Evolutionary conservation across 208 protist species (phyloP), one percentile per base, ranked within the genome.

Genomic region (Acanthamoeba culbertsoni): DNA sequence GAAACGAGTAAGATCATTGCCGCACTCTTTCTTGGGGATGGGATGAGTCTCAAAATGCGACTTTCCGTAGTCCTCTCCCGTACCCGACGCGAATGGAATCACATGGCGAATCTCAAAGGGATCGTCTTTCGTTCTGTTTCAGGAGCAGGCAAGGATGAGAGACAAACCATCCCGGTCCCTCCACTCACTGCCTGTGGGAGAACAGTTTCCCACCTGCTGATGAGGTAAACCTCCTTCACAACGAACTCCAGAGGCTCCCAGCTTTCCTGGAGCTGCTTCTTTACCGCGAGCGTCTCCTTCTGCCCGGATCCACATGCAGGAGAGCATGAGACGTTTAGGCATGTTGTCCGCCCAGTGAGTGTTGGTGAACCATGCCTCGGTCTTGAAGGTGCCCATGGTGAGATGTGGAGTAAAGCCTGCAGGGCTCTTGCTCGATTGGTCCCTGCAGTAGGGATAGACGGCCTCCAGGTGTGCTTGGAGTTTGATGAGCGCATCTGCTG

Each of bases 321-420:
- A 43, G 71, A 82, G 33, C 33, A 7, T 31, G 35, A 31, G 28
- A 75, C 12, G 35, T n/a, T n/a, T n/a, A n/a, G n/a, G n/a, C n/a
- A n/a, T n/a, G n/a, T n/a, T n/a, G n/a, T n/a, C n/a, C n/a, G n/a
- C n/a, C n/a, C n/a, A n/a, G n/a, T n/a, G n/a, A n/a, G n/a, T n/a
- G n/a, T n/a, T n/a, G n/a, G n/a, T 40, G 2, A 33, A 28, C 23
- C 7, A 26, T 12, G 23, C 79, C 48, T 65, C 10, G 0, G n/a
- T 89, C 48, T 63, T 89, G 51, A 94, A 95, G 57, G 82, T 62
- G 51, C 95, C 95, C 7, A 96, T 18, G 26, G 93, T 96, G 33
- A 96, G 33, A 37, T 96, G 95, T 1, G 95, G 93, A 18, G 53
- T 46, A 48, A 95, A 96, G 16, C 93, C 93, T 5, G 0, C 12